phyloP scores from a whole-genome alignment of 148 eudicot species.

The Persicaria maculosa region DNA sequence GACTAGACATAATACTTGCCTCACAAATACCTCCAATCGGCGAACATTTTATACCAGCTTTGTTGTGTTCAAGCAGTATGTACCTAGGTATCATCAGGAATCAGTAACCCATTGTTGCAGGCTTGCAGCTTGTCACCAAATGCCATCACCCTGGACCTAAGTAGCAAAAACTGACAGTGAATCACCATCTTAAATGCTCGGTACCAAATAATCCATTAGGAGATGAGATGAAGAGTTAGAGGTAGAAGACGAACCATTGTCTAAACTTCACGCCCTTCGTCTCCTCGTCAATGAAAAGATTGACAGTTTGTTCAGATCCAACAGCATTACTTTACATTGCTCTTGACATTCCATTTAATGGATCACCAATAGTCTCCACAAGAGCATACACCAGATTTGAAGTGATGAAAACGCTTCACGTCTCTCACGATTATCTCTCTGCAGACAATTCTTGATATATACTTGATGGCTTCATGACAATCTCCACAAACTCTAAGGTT shows the following conservation, averaged over 20 bases:
- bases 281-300: neutral
- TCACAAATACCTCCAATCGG: too few species aligned
- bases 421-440: slow-evolving; percentile 48
- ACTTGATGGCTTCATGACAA: slow-evolving; percentile 45
- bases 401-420: slow-evolving; percentile 46
- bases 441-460: slow-evolving; percentile 27
- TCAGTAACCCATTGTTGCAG: too few species aligned
- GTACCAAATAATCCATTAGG: neutral
- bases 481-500: slow-evolving; percentile 51
- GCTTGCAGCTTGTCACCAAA: too few species aligned
- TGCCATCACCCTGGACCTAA: neutral
- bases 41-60: too few species aligned
- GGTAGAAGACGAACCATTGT: too few species aligned
- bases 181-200: too few species aligned
- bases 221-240: neutral
- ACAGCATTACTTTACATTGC: neutral
- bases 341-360: neutral
- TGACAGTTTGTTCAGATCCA: neutral
- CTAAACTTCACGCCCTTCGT: too few species aligned
- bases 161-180: neutral
- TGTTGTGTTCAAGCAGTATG: too few species aligned
- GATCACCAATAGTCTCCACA: slow-evolving; percentile 46
- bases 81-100: too few species aligned
- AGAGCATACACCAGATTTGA: slow-evolving; percentile 38
- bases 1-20: neutral